Conservation (phyloP, 208 protist genomes). For the Herpetomonas muscarum region DNA sequence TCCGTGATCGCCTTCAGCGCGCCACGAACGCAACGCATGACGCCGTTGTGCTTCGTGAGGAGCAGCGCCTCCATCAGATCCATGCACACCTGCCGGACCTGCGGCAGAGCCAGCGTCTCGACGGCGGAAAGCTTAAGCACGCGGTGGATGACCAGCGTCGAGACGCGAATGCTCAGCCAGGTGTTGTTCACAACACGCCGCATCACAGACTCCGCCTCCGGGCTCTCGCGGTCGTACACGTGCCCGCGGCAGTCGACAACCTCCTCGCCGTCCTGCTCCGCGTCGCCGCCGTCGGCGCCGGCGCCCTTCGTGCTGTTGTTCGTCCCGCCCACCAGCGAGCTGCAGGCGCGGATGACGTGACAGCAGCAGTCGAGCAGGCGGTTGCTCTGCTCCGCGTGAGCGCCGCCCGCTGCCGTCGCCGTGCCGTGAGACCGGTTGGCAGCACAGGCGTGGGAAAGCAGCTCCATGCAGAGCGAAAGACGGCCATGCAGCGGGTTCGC, state of each 20-base stretch:
- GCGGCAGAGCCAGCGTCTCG: constrained; percentile 31
- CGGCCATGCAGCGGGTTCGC: constrained; percentile 58
- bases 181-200: constrained; percentile 88
- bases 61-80: constrained; percentile 71
- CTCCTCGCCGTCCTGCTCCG: constrained; percentile 10
- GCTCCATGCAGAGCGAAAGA: constrained; percentile 57
- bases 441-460: constrained; percentile 13
- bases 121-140: constrained; percentile 33
- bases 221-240: constrained; percentile 54
- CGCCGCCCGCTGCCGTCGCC: background rate
- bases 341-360: constrained; percentile 37
- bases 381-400: constrained; percentile 18
- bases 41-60: constrained; percentile 88
- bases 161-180: constrained; percentile 79
- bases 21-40: constrained; percentile 76
- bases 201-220: constrained; percentile 49
- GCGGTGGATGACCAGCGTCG: constrained; percentile 34
- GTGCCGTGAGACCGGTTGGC: background rate
- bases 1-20: constrained; percentile 48
- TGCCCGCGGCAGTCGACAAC: constrained; percentile 88
- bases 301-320: background rate
- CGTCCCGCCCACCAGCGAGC: constrained; percentile 26
- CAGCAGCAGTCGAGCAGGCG: constrained; percentile 42
- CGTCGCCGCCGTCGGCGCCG: background rate
- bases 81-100: constrained; percentile 39